phyloP scores from a whole-genome alignment of 2,329 filamentous ascomycete genomes.

The Colletotrichum melonis region DNA sequence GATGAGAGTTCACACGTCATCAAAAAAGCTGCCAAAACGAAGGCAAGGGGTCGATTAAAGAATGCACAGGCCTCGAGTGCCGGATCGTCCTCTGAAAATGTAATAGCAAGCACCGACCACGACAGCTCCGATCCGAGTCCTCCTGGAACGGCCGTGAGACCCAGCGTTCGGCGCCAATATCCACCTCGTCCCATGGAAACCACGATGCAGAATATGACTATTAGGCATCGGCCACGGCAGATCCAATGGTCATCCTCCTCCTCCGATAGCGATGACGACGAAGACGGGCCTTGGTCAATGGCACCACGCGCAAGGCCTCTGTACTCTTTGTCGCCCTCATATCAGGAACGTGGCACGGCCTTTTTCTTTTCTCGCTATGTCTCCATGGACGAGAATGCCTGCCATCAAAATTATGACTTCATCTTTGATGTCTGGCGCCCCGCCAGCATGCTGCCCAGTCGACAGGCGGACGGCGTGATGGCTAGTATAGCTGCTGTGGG shows the following conservation, averaged over 20 bases:
- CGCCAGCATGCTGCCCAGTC: slow-evolving; percentile 44
- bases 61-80: slow-evolving; percentile 38
- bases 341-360: slow-evolving; percentile 57
- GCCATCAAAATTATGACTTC: slow-evolving; percentile 63
- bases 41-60: slow-evolving; percentile 43
- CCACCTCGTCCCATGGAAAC: slow-evolving; percentile 28
- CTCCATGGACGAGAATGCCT: slow-evolving; percentile 55
- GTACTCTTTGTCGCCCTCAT: slow-evolving; percentile 47
- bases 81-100: background rate
- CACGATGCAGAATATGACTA: slow-evolving; percentile 33
- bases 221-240: background rate
- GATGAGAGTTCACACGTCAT: slow-evolving; percentile 68
- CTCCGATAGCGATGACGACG: slow-evolving; percentile 36
- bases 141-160: background rate
- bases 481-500: slow-evolving; percentile 67
- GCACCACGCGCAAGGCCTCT: slow-evolving; percentile 43
- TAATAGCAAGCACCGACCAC: background rate
- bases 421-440: slow-evolving; percentile 65
- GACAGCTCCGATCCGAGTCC: slow-evolving; percentile 9
- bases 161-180: background rate
- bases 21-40: slow-evolving; percentile 56
- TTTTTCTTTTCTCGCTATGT: slow-evolving; percentile 66
- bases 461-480: slow-evolving; percentile 57
- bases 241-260: slow-evolving; percentile 10
- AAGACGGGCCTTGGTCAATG: slow-evolving; percentile 43